Evolutionary conservation across 2,329 filamentous ascomycete species (phyloP), one percentile per base, ranked within the genome.

Genomic region (Aspergillus sp.): DNA sequence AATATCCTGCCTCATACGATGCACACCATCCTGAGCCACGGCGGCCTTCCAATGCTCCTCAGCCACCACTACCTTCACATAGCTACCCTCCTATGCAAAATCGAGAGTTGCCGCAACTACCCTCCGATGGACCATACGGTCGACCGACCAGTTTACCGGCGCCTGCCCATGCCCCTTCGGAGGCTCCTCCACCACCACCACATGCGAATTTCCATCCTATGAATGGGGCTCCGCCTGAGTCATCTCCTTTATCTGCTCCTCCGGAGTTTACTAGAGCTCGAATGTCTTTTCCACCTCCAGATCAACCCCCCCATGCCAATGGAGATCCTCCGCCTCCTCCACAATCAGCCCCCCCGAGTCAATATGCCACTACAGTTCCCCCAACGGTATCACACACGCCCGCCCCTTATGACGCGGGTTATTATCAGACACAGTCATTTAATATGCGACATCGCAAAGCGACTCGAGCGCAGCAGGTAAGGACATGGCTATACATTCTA

Each of bases 391-490:
- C 72, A 5, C 63, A 70, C 7, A 68, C 69, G 1, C 66, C 71
- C 12, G 65, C 58, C 6, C 61, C 72, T 6, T 74, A 75, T 4
- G 19, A 50, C 17, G 51, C 65, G 2, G 60, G 56, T 22, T 75
- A 71, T 56, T 71, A 70, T 45, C 66, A 66, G 48, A 69, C 64
- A 24, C 71, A 70, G 42, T 56, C 69, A 3, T 70, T 64, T 63
- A 65, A 68, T 19, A 66, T 68, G 17, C 73, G 73, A 12, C 73
- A 75, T 56, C 72, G 75, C 19, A 75, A 75, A 59, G 70, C 74
- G 5, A 70, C 73, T 12, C 68, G 75, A 59, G 75, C 75, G 44
- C 70, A 72, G 57, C 75, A 77, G 72, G 75, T 76, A 67, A 42
- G 34, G 15, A 13, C 15, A 11, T 13, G 42, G 27, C 40, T 8